Evolutionary conservation across 1,284 basidiomycete genomes (phyloP), one percentile per base, ranked within the genome.

Genomic region (Tetrapyrgos nigripes): DNA sequence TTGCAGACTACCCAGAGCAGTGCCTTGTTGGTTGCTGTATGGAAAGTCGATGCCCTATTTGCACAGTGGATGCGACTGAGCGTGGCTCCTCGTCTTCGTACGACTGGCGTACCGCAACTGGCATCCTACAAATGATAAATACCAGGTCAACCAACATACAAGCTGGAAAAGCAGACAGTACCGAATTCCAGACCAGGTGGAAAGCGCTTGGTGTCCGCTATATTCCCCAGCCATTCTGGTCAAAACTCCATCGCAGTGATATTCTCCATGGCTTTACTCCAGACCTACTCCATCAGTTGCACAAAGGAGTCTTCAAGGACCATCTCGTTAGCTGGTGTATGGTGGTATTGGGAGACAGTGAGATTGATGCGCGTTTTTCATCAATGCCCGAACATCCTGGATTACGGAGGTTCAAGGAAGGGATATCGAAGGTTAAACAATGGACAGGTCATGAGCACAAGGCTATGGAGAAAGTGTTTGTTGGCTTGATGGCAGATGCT

Each of bases 251-350:
- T 2, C 54, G 66, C 35, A 21, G 54, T 6, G 56, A 71, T 50
- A 70, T 72, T 23, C 67, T 66, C 55, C 19, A 27, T 3, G 58
- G 40, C 23, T 53, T 72, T 49, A 68, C 64, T 4, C 70, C 70
- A 2, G 69, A 75, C 48, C 53, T 73, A 24, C 64, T 73, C 3
- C 73, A 73, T 54, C 70, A 73, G 50, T 59, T 73, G 1, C 67
- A 74, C 58, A 72, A 75, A 50, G 72, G 71, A 17, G 63, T 72
- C 23, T 71, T 72, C 61, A 69, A 70, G 48, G 61, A 65, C 46
- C 68, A 67, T 55, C 49, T 62, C 23, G 57, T 60, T 9, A 59
- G 51, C 27, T 61, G 56, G 61, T 59, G 50, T 45, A 52, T 44
- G 13, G 23, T 17, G 13, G 43, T 57, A 26, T 31, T 45, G 29